Evolutionary conservation across 257 asterid genomes (phyloP).

Genomic region (Capsicum pubescens): DNA sequence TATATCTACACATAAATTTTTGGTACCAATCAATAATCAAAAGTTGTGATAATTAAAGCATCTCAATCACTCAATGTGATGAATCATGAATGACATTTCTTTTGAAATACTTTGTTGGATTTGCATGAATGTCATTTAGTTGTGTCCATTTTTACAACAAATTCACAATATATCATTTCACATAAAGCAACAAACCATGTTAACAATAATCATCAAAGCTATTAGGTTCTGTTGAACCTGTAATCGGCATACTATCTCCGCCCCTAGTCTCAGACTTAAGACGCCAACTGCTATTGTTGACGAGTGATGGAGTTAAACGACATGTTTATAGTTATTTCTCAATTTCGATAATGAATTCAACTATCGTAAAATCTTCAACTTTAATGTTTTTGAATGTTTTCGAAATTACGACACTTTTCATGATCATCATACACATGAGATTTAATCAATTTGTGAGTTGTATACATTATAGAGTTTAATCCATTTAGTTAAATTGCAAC

Average conservation of each 20-base stretch:
- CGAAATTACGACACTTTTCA: not conserved
- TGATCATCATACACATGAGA: not conserved
- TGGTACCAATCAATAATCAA: not conserved
- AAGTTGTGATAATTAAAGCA: not conserved
- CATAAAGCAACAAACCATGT: not conserved
- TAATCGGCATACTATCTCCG: no score
- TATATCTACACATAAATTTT: not conserved
- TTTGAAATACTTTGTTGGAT: slow-evolving; percentile 1
- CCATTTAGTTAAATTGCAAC: not conserved
- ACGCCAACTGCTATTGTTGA: no score
- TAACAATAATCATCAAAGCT: not conserved
- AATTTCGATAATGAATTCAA: no score
- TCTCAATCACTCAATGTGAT: not conserved
- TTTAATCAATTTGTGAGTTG: not conserved
- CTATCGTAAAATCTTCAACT: not conserved
- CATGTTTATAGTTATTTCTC: not conserved
- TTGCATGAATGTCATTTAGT: slow-evolving; percentile 6
- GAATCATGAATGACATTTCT: not conserved
- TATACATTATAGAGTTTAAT: not conserved
- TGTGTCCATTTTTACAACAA: not conserved
- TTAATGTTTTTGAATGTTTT: not conserved
- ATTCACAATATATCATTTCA: not conserved
- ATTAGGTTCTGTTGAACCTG: no score
- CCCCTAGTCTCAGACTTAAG: no score
- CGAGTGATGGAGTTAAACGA: not conserved